phyloP scores from a whole-genome alignment of 1,284 basidiomycete genomes.

The Cryptococcus neoformans region DNA sequence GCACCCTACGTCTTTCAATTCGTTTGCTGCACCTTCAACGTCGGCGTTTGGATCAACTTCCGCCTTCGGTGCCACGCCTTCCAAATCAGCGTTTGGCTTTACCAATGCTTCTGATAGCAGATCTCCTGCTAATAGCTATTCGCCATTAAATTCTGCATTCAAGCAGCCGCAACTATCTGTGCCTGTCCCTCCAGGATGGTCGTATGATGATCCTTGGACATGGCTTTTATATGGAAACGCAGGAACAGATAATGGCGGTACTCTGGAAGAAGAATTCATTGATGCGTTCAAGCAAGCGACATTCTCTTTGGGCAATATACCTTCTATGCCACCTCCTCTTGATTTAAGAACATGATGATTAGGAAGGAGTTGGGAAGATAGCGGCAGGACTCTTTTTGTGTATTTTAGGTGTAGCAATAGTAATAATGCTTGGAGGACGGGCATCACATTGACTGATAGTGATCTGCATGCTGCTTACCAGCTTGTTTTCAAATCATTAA shows the following conservation, averaged over 20 bases:
- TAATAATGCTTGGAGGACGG: no score
- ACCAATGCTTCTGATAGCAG: not conserved
- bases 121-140: no score
- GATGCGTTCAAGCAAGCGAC: slow-evolving; percentile 60
- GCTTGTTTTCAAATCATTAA: no score
- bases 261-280: slow-evolving; percentile 49
- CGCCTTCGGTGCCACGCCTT: slow-evolving; percentile 11
- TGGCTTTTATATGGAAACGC: slow-evolving; percentile 20
- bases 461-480: no score
- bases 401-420: no score
- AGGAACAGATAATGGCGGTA: slow-evolving; percentile 15
- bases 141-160: slow-evolving; percentile 3
- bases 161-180: slow-evolving; percentile 1
- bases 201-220: slow-evolving; percentile 43
- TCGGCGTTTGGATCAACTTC: slow-evolving; percentile 27
- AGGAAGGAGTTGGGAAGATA: no score
- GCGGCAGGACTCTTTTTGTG: no score
- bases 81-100: slow-evolving; percentile 14
- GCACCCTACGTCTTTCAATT: slow-evolving; percentile 5
- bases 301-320: slow-evolving; percentile 72
- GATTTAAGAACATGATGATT: slow-evolving; percentile 51
- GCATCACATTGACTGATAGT: no score
- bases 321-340: slow-evolving; percentile 71
- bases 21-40: slow-evolving; percentile 10
- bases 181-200: slow-evolving; percentile 51